These are phyloP conservation scores for Arthroderma sp. DNA, from an alignment of 2,329 filamentous ascomycete species.

Conservation along the genomic window DNA sequence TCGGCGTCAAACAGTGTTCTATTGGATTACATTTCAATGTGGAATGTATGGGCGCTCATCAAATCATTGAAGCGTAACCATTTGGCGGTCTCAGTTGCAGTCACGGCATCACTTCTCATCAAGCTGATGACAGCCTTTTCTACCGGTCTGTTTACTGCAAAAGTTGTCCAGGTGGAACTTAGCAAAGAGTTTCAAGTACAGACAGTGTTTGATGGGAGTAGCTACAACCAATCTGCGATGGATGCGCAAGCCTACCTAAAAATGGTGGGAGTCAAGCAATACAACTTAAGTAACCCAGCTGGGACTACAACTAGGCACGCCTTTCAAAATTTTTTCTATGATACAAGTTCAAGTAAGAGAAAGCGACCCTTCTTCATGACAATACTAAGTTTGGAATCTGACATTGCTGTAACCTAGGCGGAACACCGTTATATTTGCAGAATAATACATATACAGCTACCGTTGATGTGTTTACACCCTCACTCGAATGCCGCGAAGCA, in stretches of 20 bases:
- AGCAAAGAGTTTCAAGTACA: not conserved
- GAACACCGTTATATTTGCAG: not conserved
- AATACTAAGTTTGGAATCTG: no score
- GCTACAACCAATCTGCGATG: not conserved
- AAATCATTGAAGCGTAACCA: slow-evolving; percentile 7
- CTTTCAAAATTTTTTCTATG: not conserved
- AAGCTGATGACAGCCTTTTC: slow-evolving; percentile 1
- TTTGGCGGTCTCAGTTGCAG: slow-evolving; percentile 8
- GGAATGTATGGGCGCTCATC: slow-evolving; percentile 6
- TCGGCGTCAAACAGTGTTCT: slow-evolving; percentile 7
- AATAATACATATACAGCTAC: not conserved
- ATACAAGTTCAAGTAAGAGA: not conserved
- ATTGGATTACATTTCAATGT: slow-evolving; percentile 8
- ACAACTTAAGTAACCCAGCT: not conserved
- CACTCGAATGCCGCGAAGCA: not conserved
- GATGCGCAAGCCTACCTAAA: not conserved
- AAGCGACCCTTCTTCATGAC: no score
- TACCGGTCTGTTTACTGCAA: not conserved
- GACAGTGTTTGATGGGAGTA: not conserved
- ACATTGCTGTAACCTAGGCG: no score
- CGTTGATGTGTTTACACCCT: not conserved
- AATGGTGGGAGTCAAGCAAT: not conserved
- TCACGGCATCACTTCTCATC: slow-evolving; percentile 1
- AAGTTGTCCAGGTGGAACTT: not conserved
- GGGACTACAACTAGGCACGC: not conserved